These are phyloP conservation scores for Hymenoscyphus linearis DNA, from an alignment of 2,329 filamentous ascomycete species.

Conservation along the genomic window DNA sequence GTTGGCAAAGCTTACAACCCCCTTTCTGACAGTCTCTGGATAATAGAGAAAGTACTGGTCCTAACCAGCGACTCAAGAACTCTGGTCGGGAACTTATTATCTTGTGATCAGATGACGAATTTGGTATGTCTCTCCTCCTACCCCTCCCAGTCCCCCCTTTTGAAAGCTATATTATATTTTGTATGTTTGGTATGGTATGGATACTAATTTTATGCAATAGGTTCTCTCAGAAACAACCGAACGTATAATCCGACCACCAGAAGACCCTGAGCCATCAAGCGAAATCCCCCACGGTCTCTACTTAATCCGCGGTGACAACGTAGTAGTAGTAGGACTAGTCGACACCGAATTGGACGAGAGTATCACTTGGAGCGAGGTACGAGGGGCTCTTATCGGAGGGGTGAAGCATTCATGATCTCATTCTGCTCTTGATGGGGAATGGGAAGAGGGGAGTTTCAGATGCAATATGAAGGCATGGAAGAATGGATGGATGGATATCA, in stretches of 20 bases:
- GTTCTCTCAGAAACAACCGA: constrained; percentile 81
- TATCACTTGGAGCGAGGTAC: constrained; percentile 91
- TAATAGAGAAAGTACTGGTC: constrained; percentile 80
- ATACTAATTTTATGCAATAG: constrained; percentile 33
- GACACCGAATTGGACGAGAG: constrained; percentile 84
- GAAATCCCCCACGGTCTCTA: constrained; percentile 84
- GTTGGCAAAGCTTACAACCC: constrained; percentile 28
- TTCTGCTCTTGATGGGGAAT: background rate
- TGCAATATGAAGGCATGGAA: background rate
- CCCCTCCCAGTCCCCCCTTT: background rate
- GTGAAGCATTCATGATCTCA: constrained; percentile 64
- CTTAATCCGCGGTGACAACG: constrained; percentile 89
- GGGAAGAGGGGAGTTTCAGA: background rate
- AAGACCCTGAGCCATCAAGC: constrained; percentile 75
- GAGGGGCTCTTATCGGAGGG: constrained; percentile 74
- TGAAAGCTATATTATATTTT: too few relatives aligned
- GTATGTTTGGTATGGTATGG: background rate
- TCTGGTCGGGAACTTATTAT: constrained; percentile 73
- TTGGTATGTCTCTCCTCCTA: constrained; percentile 45
- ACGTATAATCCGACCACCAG: constrained; percentile 79
- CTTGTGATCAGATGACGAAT: constrained; percentile 89
- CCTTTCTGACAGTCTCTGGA: constrained; percentile 31
- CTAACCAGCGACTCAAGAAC: constrained; percentile 90
- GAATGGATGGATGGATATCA: constrained; percentile 1
- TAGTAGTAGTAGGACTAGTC: constrained; percentile 82